Evolutionary conservation across 768 basidiomycete species (phyloP).

Genomic region (Chlorophyllum brunneum): DNA sequence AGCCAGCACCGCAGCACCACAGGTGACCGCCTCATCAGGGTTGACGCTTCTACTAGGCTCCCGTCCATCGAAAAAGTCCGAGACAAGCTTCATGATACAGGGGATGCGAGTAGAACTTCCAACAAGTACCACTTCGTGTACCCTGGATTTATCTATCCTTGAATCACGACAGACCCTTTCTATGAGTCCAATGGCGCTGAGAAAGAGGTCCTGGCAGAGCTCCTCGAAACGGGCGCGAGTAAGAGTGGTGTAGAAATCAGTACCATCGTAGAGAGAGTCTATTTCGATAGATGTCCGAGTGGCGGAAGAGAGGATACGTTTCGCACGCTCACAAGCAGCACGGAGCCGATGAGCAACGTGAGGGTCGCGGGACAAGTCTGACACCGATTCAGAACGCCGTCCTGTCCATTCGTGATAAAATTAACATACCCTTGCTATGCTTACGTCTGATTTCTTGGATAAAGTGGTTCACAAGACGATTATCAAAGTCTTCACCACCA

Average conservation of each 20-base stretch:
- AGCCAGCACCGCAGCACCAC: constrained; percentile 98
- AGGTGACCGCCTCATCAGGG: constrained; percentile 98
- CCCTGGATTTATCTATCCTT: constrained; percentile 94
- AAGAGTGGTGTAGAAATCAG: constrained; percentile 97
- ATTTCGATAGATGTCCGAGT: constrained; percentile 97
- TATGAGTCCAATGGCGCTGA: constrained; percentile 88
- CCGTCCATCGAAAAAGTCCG: constrained; percentile 98
- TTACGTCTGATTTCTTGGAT: constrained; percentile 97
- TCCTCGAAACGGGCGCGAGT: constrained; percentile 99
- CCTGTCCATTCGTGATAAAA: neutral
- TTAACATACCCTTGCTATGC: constrained; percentile 85
- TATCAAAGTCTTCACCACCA: constrained; percentile 98
- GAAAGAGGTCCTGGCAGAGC: constrained; percentile 93
- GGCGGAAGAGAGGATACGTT: constrained; percentile 95
- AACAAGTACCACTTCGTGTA: constrained; percentile 96
- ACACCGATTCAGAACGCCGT: constrained; percentile 10
- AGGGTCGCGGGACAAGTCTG: constrained; percentile 85
- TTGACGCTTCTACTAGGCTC: constrained; percentile 99
- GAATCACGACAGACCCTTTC: constrained; percentile 98
- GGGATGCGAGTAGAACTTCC: constrained; percentile 99
- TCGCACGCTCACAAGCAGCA: constrained; percentile 97
- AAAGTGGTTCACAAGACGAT: constrained; percentile 96
- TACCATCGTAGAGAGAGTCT: constrained; percentile 95
- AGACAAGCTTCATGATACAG: constrained; percentile 94
- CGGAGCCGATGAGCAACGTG: constrained; percentile 97